Evolutionary conservation across 2,329 filamentous ascomycete genomes (phyloP).

Genomic region (Claviceps sp.): DNA sequence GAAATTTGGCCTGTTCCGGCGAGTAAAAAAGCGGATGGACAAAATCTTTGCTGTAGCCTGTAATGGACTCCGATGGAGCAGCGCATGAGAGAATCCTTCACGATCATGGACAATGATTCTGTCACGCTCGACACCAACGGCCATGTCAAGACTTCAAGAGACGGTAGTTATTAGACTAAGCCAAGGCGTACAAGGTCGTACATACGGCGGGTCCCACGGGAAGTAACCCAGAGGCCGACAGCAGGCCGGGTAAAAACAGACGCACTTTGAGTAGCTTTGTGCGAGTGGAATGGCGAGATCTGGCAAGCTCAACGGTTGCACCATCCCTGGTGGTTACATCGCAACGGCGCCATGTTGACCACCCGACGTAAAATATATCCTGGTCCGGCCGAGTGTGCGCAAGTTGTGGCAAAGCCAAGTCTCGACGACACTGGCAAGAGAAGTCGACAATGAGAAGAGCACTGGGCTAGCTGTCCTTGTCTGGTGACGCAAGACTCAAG

Average conservation of each 20-base stretch:
- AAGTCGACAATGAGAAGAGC: not conserved
- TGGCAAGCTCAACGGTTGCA: constrained; percentile 7
- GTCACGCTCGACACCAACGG: not conserved
- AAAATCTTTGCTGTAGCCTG: not conserved
- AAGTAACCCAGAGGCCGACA: constrained; percentile 11
- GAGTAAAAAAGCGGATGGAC: not conserved
- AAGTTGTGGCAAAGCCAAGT: too few species aligned
- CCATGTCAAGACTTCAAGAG: not conserved
- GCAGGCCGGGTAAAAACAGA: constrained; percentile 3
- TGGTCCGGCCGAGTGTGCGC: constrained; percentile 8
- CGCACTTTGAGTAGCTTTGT: constrained; percentile 2
- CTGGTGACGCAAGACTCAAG: not conserved
- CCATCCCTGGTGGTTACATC: constrained; percentile 15
- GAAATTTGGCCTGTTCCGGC: not conserved
- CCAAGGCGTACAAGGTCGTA: not conserved
- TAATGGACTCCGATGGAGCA: not conserved
- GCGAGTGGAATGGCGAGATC: constrained; percentile 8
- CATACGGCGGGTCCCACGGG: constrained; percentile 10
- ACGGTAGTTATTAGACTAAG: not conserved
- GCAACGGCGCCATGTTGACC: constrained; percentile 3
- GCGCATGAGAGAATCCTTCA: not conserved
- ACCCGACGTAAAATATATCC: constrained; percentile 7
- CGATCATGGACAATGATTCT: not conserved
- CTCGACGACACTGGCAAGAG: not conserved
- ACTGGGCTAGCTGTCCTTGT: not conserved